These are phyloP conservation scores for Hericium alpestre DNA, from an alignment of 768 basidiomycete species.

Conservation along the genomic window DNA sequence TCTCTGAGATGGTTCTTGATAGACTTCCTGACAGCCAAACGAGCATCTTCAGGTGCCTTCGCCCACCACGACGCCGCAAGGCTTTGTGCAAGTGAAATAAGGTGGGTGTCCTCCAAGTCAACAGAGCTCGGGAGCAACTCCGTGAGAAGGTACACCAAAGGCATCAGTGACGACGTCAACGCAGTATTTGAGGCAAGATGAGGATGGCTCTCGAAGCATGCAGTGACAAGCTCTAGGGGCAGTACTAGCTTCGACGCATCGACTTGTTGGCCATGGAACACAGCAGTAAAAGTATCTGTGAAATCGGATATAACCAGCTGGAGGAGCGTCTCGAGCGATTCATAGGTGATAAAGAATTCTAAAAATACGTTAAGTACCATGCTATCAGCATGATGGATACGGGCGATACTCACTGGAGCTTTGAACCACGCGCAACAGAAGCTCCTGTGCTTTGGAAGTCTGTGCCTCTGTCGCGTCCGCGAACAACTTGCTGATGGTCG, in stretches of 20 bases:
- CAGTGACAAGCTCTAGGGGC: constrained; percentile 3
- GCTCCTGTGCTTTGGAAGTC: constrained; percentile 18
- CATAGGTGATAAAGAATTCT: constrained; percentile 21
- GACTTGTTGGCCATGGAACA: constrained; percentile 4
- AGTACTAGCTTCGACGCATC: background rate
- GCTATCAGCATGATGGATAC: background rate
- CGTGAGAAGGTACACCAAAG: constrained; percentile 37
- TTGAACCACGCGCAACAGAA: constrained; percentile 30
- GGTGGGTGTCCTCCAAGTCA: constrained; percentile 11
- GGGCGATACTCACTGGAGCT: constrained; percentile 28
- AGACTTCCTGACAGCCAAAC: constrained; percentile 19
- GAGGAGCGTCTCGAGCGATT: constrained; percentile 23
- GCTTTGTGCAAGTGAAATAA: constrained; percentile 12
- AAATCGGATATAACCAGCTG: constrained; percentile 11
- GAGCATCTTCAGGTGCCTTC: constrained; percentile 14
- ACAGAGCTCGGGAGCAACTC: constrained; percentile 33
- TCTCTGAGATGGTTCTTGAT: constrained; percentile 33
- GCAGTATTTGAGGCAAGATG: background rate
- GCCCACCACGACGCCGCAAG: constrained; percentile 25
- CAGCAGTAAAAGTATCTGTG: constrained; percentile 4
- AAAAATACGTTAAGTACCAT: constrained; percentile 2
- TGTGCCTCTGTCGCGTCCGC: constrained; percentile 24
- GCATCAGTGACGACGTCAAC: constrained; percentile 21
- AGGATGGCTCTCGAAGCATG: constrained; percentile 5
- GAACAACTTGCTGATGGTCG: constrained; percentile 29